Conservation (phyloP, 1,139 yeast species). For the Wickerhamomyces sp. region DNA sequence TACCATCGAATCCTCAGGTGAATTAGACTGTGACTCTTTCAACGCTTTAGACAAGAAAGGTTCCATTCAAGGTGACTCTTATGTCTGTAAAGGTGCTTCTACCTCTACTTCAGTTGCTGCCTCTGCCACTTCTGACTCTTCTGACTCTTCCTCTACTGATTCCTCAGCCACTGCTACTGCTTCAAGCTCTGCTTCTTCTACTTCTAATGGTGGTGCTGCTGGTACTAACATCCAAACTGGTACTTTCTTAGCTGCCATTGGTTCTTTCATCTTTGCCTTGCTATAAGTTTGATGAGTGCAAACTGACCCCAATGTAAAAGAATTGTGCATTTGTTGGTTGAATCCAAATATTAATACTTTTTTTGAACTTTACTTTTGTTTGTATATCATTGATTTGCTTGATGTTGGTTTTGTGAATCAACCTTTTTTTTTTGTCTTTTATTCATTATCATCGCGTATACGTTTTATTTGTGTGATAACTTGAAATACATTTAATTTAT, state of each 20-base stretch:
- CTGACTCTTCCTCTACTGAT: constrained; percentile 30
- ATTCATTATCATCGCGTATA: too few species aligned
- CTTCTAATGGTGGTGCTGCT: constrained; percentile 30
- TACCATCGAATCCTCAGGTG: constrained; percentile 62
- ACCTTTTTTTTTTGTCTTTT: neutral
- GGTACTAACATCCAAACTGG: constrained; percentile 38
- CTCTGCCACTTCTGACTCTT: constrained; percentile 40
- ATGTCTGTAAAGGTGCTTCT: constrained; percentile 73
- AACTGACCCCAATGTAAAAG: neutral
- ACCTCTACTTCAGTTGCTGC: constrained; percentile 48
- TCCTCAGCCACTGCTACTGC: constrained; percentile 29
- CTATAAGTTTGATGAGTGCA: constrained; percentile 40
- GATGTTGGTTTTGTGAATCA: too few species aligned
- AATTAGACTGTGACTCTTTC: constrained; percentile 77
- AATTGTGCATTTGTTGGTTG: neutral
- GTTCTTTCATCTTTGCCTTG: constrained; percentile 61
- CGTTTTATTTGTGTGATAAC: too few species aligned
- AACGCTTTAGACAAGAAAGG: constrained; percentile 63
- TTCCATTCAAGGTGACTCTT: constrained; percentile 85
- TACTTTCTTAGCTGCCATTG: constrained; percentile 53
- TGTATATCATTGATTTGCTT: too few species aligned
- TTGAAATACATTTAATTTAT: too few species aligned
- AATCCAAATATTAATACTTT: too few species aligned
- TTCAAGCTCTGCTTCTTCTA: constrained; percentile 18
- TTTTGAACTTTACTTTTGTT: too few species aligned